Evolutionary conservation across 176 grass and related monocot species (phyloP).

Genomic region (Bonia amplexicaulis): DNA sequence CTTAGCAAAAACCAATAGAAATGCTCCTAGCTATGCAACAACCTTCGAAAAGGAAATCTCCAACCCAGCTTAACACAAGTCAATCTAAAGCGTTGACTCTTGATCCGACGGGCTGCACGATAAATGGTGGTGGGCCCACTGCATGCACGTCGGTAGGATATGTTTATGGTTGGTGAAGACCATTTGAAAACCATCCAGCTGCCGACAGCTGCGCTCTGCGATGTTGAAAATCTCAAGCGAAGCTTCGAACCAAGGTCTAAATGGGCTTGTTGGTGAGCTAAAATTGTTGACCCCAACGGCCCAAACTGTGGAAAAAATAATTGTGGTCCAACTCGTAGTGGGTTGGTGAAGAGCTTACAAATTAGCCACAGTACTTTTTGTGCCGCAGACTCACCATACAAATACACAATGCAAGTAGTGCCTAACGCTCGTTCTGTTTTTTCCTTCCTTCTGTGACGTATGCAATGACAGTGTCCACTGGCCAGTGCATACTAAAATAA

Average conservation of each 20-base stretch:
- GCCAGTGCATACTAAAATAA: neutral
- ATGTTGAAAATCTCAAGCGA: neutral
- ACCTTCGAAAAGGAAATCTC: no score
- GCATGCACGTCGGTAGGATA: neutral
- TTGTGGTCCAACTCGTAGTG: neutral
- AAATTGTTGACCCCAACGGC: constrained; percentile 3
- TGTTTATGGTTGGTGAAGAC: neutral
- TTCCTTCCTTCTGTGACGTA: neutral
- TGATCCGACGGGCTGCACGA: neutral
- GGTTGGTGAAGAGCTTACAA: constrained; percentile 15
- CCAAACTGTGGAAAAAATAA: neutral
- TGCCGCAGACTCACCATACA: neutral
- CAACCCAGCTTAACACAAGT: neutral
- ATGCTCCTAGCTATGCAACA: no score
- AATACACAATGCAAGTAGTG: neutral
- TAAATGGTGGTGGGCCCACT: neutral
- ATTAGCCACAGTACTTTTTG: neutral
- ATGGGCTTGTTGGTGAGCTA: constrained; percentile 14
- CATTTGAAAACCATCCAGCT: neutral
- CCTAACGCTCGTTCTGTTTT: neutral
- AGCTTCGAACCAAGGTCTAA: neutral
- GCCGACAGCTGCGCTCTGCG: neutral
- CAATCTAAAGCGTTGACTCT: neutral
- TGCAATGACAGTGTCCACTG: neutral
- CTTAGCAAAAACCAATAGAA: no score